Evolutionary conservation across 2,329 filamentous ascomycete genomes (phyloP).

Genomic region (Colletotrichum filicis): DNA sequence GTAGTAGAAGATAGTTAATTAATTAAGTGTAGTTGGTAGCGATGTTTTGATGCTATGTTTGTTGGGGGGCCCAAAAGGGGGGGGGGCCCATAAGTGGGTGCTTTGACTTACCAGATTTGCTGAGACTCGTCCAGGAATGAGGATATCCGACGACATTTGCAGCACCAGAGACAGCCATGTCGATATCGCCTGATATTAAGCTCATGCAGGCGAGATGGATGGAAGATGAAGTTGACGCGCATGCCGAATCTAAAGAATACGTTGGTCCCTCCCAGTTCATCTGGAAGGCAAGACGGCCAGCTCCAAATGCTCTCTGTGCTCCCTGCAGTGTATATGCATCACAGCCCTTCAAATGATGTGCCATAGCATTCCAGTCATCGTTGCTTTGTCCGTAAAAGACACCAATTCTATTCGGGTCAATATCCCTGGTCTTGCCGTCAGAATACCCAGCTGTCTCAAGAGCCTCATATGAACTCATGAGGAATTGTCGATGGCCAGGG

Average conservation of each 20-base stretch:
- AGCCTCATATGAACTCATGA: slow-evolving; percentile 48
- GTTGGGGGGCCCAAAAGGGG: too few species aligned
- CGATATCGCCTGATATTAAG: slow-evolving; percentile 44
- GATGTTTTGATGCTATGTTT: too few species aligned
- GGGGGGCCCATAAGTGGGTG: too few species aligned
- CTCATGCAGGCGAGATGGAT: slow-evolving; percentile 44
- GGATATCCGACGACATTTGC: slow-evolving; percentile 45
- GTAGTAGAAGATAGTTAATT: too few species aligned
- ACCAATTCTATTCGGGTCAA: slow-evolving; percentile 40
- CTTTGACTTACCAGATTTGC: slow-evolving; percentile 27
- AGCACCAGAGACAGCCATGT: slow-evolving; percentile 50
- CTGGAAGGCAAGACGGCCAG: neutral
- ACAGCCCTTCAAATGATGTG: neutral
- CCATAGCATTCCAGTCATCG: neutral
- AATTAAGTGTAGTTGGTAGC: too few species aligned
- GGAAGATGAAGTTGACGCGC: neutral
- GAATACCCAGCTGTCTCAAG: slow-evolving; percentile 41
- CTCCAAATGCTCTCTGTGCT: neutral
- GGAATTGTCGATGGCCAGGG: slow-evolving; percentile 43
- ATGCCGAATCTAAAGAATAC: neutral
- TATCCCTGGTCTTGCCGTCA: slow-evolving; percentile 18
- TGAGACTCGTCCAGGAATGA: slow-evolving; percentile 18
- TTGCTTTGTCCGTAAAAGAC: slow-evolving; percentile 4
- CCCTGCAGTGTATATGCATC: slow-evolving; percentile 11
- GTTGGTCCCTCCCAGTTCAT: neutral